Percentiles rank a stretch among this genome's conserved stretches.
Conservation (phyloP, 2,329 filamentous ascomycete species). For the Macrophomina pseudophaseolina region DNA sequence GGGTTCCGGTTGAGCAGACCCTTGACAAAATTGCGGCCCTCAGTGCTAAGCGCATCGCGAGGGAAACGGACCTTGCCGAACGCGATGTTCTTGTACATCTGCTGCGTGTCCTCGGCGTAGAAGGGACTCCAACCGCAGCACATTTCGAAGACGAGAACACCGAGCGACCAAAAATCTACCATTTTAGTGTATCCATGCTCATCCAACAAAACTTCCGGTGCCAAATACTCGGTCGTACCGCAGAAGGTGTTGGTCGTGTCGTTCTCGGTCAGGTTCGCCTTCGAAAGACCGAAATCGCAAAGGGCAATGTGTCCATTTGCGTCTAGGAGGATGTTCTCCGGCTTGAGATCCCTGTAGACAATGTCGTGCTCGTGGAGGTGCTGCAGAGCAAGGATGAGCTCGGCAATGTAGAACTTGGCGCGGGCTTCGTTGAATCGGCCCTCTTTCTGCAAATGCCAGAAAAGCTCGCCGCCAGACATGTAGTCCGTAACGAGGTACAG, state of each 20-base stretch:
- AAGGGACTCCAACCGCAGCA: conserved; percentile 99
- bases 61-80: conserved; percentile 98
- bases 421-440: conserved; percentile 92
- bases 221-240: conserved; percentile 96
- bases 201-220: conserved; percentile 91
- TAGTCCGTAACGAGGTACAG: conserved; percentile 98
- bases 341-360: conserved; percentile 96
- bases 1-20: conserved; percentile 96
- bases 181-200: conserved; percentile 99
- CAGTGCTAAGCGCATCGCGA: conserved; percentile 88
- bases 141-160: conserved; percentile 98
- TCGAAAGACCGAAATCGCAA: conserved; percentile 96
- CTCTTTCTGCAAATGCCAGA: conserved; percentile 98
- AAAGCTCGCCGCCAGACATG: conserved; percentile 98
- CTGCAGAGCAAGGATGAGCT: conserved; percentile 92
- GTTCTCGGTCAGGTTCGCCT: conserved; percentile 95
- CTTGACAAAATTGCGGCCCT: conserved; percentile 98
- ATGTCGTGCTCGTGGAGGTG: conserved; percentile 97
- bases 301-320: conserved; percentile 97
- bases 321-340: conserved; percentile 95
- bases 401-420: conserved; percentile 98
- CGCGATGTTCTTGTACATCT: conserved; percentile 99
- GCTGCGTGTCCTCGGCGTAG: conserved; percentile 97
- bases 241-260: conserved; percentile 99
- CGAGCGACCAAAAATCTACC: conserved; percentile 99